Conservation (phyloP, 2,329 filamentous ascomycete genomes). For the Cladosporium sp. region DNA sequence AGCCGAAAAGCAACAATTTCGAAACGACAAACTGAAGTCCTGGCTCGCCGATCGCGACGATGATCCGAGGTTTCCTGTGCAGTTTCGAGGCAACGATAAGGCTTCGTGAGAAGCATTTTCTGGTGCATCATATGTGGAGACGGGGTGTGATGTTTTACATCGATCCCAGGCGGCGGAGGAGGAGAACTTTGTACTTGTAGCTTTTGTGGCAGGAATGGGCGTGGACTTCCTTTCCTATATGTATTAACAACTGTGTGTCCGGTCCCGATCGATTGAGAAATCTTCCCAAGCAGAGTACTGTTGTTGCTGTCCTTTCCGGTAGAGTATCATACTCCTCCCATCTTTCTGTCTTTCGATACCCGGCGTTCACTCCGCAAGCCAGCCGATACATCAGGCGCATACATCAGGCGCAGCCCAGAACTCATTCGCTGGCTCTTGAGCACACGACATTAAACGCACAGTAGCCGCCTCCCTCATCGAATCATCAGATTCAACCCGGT, state of each 20-base stretch:
- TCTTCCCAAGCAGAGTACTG: neutral
- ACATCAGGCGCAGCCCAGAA: neutral
- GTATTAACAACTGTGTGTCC: neutral
- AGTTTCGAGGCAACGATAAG: too few species aligned
- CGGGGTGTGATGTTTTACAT: neutral
- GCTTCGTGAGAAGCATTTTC: neutral
- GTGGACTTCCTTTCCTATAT: neutral
- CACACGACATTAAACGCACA: too few species aligned
- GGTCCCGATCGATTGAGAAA: neutral
- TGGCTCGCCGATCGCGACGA: neutral
- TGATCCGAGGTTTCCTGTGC: neutral
- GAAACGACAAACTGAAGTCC: neutral
- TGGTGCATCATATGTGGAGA: neutral
- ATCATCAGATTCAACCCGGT: conserved; percentile 6
- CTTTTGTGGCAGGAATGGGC: neutral
- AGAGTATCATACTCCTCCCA: neutral
- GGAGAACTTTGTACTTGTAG: neutral
- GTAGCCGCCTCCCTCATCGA: neutral
- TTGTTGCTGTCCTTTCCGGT: neutral
- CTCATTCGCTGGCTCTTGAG: too few species aligned
- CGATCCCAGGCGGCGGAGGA: neutral
- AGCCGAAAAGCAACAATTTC: neutral
- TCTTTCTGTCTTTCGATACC: neutral
- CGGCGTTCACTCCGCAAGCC: neutral
- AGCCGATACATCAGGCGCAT: neutral